These are phyloP conservation scores for Esteya vermicola DNA, from an alignment of 2,329 filamentous ascomycete genomes.

Conservation along the genomic window DNA sequence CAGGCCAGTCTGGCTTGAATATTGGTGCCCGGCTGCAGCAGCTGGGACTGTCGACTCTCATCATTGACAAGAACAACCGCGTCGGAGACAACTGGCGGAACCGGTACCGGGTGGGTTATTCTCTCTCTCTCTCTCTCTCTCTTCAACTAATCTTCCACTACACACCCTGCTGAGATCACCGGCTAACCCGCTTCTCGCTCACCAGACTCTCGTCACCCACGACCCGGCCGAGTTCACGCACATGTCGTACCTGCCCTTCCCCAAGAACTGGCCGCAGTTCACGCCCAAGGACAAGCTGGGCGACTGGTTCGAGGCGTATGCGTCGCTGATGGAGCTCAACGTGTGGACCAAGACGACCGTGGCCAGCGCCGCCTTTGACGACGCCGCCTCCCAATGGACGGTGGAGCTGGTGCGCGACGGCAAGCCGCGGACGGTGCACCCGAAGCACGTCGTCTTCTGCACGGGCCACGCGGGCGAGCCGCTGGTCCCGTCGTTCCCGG, in stretches of 20 bases:
- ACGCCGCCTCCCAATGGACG: slow-evolving; percentile 41
- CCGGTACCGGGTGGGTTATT: slow-evolving; percentile 46
- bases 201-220: slow-evolving; percentile 55
- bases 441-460: too few relatives aligned
- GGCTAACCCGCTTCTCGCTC: too few relatives aligned
- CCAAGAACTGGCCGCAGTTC: slow-evolving; percentile 52
- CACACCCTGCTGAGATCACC: too few relatives aligned
- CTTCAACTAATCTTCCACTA: too few relatives aligned
- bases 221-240: slow-evolving; percentile 50
- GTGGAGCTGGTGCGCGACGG: slow-evolving; percentile 37
- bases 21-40: slow-evolving; percentile 47
- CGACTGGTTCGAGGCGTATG: slow-evolving; percentile 55
- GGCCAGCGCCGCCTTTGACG: slow-evolving; percentile 30
- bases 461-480: too few relatives aligned
- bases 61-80: slow-evolving; percentile 43
- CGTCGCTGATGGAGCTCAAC: slow-evolving; percentile 50
- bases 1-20: too few relatives aligned
- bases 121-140: too few relatives aligned
- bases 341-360: slow-evolving; percentile 48
- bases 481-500: too few relatives aligned
- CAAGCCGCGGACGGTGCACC: slow-evolving; percentile 35
- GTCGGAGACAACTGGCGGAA: slow-evolving; percentile 52
- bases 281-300: slow-evolving; percentile 59
- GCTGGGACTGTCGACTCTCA: slow-evolving; percentile 37
- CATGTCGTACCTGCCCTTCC: slow-evolving; percentile 51